phyloP scores from a whole-genome alignment of 331 rosid genomes.

The Stylosanthes scabra region DNA sequence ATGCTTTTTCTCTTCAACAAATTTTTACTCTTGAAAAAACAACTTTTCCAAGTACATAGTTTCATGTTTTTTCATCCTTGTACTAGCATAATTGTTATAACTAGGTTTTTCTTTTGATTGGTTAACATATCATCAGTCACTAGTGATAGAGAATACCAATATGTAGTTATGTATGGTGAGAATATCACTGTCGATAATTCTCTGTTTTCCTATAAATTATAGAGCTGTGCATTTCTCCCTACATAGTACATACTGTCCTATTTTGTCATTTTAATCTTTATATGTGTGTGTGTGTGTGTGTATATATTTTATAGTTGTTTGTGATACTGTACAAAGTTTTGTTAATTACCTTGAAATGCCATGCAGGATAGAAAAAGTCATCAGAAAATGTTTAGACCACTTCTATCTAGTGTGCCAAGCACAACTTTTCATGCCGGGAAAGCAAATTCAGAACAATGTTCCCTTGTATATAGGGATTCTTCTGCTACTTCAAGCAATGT shows the following conservation, averaged over 20 bases:
- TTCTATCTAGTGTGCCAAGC: constrained; percentile 92
- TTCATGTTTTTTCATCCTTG: neutral
- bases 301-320: neutral
- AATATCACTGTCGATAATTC: no score
- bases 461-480: constrained; percentile 86
- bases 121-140: neutral
- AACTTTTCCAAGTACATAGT: neutral
- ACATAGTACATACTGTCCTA: no score
- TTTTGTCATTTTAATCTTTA: no score
- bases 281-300: no score
- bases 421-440: constrained; percentile 80
- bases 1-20: neutral
- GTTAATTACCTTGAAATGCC: constrained; percentile 30
- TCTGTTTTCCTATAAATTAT: constrained; percentile 15
- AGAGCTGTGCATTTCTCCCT: neutral
- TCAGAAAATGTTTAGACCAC: constrained; percentile 95
- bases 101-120: neutral
- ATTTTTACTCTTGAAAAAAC: neutral
- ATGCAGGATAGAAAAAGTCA: constrained; percentile 88
- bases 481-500: constrained; percentile 81
- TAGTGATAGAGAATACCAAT: constrained; percentile 1
- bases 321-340: constrained; percentile 27
- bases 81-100: constrained; percentile 10
- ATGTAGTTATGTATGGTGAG: constrained; percentile 6
- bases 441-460: constrained; percentile 63